phyloP scores from a whole-genome alignment of 2,329 filamentous ascomycete genomes.

The Fusarium solani-melongenae region DNA sequence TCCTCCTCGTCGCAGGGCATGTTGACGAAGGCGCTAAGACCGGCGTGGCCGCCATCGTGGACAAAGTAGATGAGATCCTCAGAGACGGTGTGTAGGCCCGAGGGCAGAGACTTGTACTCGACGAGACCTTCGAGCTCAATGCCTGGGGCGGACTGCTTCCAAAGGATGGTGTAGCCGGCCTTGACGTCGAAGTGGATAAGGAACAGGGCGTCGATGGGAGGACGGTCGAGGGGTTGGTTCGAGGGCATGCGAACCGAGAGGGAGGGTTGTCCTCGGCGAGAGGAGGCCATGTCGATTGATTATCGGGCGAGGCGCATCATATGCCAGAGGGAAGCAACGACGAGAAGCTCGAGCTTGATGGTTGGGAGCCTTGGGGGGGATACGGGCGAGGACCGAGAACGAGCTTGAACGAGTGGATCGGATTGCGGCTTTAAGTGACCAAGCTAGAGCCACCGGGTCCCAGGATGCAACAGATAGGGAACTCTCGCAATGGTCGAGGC shows the following conservation, averaged over 20 bases:
- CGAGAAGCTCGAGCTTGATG: slow-evolving; percentile 2
- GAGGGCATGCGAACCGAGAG: slow-evolving; percentile 52
- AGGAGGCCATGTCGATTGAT: slow-evolving; percentile 53
- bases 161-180: slow-evolving; percentile 89
- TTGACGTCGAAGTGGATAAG: slow-evolving; percentile 93
- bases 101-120: slow-evolving; percentile 96
- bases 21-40: slow-evolving; percentile 92
- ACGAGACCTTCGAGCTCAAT: slow-evolving; percentile 86
- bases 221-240: slow-evolving; percentile 45
- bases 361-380: not conserved
- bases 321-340: slow-evolving; percentile 9
- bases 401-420: not conserved
- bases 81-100: slow-evolving; percentile 87
- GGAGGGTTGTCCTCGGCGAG: slow-evolving; percentile 53
- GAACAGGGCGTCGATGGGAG: slow-evolving; percentile 78
- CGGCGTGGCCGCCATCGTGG: slow-evolving; percentile 81
- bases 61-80: slow-evolving; percentile 96
- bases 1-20: slow-evolving; percentile 79
- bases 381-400: slow-evolving; percentile 2
- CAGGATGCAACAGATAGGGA: not conserved
- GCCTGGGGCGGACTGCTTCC: slow-evolving; percentile 79
- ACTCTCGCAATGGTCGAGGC: slow-evolving; percentile 9
- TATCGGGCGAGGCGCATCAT: slow-evolving; percentile 45
- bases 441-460: not conserved
- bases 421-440: not conserved